Conservation (phyloP, 768 basidiomycete species). For the Pleurotus djamor region DNA sequence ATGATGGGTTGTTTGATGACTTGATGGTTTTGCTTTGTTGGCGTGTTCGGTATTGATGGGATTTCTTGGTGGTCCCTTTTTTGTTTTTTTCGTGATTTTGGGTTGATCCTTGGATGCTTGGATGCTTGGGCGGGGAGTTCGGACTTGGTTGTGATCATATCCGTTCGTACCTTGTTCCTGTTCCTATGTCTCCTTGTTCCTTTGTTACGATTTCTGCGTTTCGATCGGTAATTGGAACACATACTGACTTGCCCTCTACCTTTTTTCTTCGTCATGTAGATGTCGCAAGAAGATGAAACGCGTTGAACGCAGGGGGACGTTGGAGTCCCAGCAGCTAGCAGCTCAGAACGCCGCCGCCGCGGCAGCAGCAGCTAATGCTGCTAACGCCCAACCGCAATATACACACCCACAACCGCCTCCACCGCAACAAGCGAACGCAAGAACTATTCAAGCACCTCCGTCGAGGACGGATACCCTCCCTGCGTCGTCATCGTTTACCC, state of each 20-base stretch:
- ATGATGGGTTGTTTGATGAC: neutral
- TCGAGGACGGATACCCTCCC: neutral
- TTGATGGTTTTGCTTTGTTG: neutral
- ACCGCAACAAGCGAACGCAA: neutral
- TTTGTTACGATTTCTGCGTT: neutral
- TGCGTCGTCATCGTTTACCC: neutral
- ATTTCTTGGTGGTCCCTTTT: too few relatives aligned
- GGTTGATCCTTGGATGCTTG: neutral
- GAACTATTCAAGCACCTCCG: neutral
- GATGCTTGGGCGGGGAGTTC: neutral
- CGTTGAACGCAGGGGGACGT: conserved; percentile 69
- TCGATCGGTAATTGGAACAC: neutral
- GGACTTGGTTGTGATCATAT: neutral
- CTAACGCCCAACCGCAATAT: conserved; percentile 2
- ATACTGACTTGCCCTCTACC: neutral
- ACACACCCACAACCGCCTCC: conserved; percentile 5
- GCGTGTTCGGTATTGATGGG: neutral
- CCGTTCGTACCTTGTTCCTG: neutral
- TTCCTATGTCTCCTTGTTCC: neutral
- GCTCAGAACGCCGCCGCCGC: conserved; percentile 10
- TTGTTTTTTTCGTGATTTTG: neutral
- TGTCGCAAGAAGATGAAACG: conserved; percentile 89
- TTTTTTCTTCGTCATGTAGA: conserved; percentile 24
- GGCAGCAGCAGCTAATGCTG: conserved; percentile 11
- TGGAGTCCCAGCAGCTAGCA: conserved; percentile 39